Percentiles rank a stretch among this genome's conserved stretches.
Evolutionary conservation across 2,329 filamentous ascomycete species (phyloP).

Genomic region (Apiospora koreana): DNA sequence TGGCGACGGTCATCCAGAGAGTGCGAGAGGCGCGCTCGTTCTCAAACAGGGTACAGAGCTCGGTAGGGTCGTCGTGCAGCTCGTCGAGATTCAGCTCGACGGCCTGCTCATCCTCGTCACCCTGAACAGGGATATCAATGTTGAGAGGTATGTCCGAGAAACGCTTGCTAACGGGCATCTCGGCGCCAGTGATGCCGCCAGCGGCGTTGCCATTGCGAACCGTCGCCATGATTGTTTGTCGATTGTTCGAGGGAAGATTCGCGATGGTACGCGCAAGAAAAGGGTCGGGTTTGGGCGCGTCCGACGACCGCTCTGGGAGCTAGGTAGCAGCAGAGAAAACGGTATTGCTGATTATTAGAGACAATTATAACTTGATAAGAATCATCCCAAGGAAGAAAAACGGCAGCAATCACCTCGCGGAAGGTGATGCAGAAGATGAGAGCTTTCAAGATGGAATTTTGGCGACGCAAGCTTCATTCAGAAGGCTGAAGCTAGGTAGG

Average conservation of each 20-base stretch:
- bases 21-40: slow-evolving; percentile 89
- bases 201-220: slow-evolving; percentile 43
- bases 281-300: background rate
- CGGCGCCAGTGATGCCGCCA: slow-evolving; percentile 42
- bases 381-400: background rate
- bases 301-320: background rate
- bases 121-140: slow-evolving; percentile 67
- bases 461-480: background rate
- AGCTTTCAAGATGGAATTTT: background rate
- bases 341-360: background rate
- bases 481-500: background rate
- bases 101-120: slow-evolving; percentile 66
- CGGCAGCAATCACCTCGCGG: background rate
- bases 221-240: slow-evolving; percentile 8
- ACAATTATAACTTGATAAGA: background rate
- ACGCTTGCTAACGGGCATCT: slow-evolving; percentile 50
- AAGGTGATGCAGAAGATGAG: slow-evolving; percentile 3
- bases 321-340: background rate
- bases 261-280: background rate
- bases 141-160: slow-evolving; percentile 66
- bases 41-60: slow-evolving; percentile 92
- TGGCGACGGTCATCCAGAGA: slow-evolving; percentile 97
- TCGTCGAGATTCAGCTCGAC: slow-evolving; percentile 94
- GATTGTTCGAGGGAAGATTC: background rate
- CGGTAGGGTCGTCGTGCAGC: slow-evolving; percentile 88